Evolutionary conservation across 768 basidiomycete species (phyloP), one percentile per base, ranked within the genome.

Genomic region (Kwoniella dendrophila): DNA sequence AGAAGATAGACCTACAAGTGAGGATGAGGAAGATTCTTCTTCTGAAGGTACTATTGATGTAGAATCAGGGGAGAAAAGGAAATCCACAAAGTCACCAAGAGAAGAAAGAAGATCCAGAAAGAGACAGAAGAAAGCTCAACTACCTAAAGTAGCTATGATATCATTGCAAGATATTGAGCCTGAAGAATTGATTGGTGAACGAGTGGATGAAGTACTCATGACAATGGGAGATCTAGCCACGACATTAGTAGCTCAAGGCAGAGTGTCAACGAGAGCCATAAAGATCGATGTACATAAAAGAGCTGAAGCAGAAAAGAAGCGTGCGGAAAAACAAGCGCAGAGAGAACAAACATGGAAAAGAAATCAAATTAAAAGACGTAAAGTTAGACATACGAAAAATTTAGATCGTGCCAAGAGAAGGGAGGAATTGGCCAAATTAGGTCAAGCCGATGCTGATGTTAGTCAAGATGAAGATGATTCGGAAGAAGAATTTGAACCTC

Each of bases 391-490:
- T 20, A 58, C 51, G 30, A 51, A 54, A 32, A 64, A 64, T 49
- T 12, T 34, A 41, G 59, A 61, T 22, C 12, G 53, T 11, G 63
- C 48, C 27, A 57, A 43, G 26, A 16, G 54, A 38, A 7, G 58
- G n/a, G 59, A 51, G 16, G 47, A 56, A 33, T n/a, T 38, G 30
- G 64, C 45, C 38, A 33, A 62, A 53, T 26, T 50, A 8, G 55
- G 63, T 7, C 47, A 53, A 44, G 50, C 50, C 16, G 47, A 48
- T 24, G 55, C 30, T 18, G 38, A 43, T 16, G 57, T 64, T 29
- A 53, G 41, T 34, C 32, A 24, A n/a, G 74, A 76, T 45, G 67
- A 69, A 22, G 61, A 56, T 20, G 67, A 76, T 56, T 70, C 66
- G 0, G 70, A 68, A 43, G 64, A 67, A 34, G 72, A 72, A n/a